Evolutionary conservation across 2,329 filamentous ascomycete genomes (phyloP), one percentile per base, ranked within the genome.

Genomic region (Aureobasidium leucospermi): DNA sequence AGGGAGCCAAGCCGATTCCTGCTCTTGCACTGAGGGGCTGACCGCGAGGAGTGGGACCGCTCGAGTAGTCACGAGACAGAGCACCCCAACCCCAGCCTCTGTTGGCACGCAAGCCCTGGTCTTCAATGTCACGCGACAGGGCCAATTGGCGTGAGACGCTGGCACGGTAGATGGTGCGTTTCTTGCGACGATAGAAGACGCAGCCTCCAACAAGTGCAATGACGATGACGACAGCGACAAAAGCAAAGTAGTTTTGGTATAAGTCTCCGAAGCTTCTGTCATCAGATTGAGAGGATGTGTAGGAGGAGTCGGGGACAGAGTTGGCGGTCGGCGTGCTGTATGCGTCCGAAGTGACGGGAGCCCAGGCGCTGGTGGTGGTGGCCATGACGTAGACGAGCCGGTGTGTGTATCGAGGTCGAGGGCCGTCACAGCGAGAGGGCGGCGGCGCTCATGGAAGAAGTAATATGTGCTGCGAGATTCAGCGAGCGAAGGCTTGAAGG

Each of bases 231-330:
- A 85, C 73, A 29, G 81, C 75, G 49, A 85, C 75, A 72, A 83
- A 84, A 64, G 81, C 76, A 69, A 84, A 81, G 63, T 81, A 81
- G 64, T 79, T 77, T 61, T 76, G 73, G 57, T 76, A 73, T 4
- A 79, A 67, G 32, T 36, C 32, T 36, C 45, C 47, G 38, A 57
- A 47, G 49, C 45, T 45, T 13, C 23, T 39, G 4, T 28, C 31
- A 36, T 39, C 51, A 11, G 55, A 38, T 38, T 34, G 2, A 19
- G 45, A n/a, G 34, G 47, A 29, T 19, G 41, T 16, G 28, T 15
- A 16, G 2, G 52, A 32, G 10, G 23, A 23, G 42, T 46, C 4
- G 15, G 4, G 9, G 11, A 7, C 19, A 39, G 10, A 8, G 19
- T 16, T 39, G 39, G 36, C 6, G 9, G 53, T 36, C 9, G 32